Evolutionary conservation across 192 early-diverging fungal species (phyloP).

Genomic region (Coemansia aciculifera): DNA sequence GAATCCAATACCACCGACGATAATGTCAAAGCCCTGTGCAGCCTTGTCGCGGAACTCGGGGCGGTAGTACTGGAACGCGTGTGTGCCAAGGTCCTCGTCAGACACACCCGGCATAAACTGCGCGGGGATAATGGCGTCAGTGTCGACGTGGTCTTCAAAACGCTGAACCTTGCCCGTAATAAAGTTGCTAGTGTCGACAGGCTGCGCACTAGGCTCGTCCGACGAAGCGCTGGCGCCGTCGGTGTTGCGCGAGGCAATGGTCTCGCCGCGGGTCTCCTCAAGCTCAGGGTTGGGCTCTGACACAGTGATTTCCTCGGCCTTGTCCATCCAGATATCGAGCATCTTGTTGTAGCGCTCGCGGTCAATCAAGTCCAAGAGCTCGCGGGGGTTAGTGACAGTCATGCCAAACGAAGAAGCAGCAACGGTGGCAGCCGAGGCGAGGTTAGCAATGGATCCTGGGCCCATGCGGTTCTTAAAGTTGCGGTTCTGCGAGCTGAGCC

Average conservation of each 20-base stretch:
- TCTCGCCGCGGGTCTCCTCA: slow-evolving; percentile 44
- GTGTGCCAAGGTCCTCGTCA: slow-evolving; percentile 69
- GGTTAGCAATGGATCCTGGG: slow-evolving; percentile 75
- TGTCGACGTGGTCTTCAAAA: slow-evolving; percentile 77
- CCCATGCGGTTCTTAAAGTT: slow-evolving; percentile 88
- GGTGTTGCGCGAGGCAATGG: slow-evolving; percentile 49
- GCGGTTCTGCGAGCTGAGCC: slow-evolving; percentile 82
- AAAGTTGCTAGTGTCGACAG: slow-evolving; percentile 38
- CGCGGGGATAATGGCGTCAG: slow-evolving; percentile 78
- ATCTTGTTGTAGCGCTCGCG: slow-evolving; percentile 61
- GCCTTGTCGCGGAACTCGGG: slow-evolving; percentile 72
- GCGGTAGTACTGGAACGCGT: slow-evolving; percentile 72
- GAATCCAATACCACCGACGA: slow-evolving; percentile 73
- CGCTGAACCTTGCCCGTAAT: slow-evolving; percentile 69
- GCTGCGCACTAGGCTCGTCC: slow-evolving; percentile 15
- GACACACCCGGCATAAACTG: slow-evolving; percentile 73
- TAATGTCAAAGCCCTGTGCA: slow-evolving; percentile 65
- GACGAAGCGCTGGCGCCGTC: slow-evolving; percentile 20
- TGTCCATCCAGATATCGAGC: slow-evolving; percentile 69
- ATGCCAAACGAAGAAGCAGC: slow-evolving; percentile 78
- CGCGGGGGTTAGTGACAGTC: slow-evolving; percentile 68
- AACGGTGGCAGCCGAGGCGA: slow-evolving; percentile 76
- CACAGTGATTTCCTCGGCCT: slow-evolving; percentile 58
- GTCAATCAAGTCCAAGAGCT: slow-evolving; percentile 68
- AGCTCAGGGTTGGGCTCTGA: slow-evolving; percentile 66